phyloP scores from a whole-genome alignment of 345 rosid genomes.

The Salix brachista region DNA sequence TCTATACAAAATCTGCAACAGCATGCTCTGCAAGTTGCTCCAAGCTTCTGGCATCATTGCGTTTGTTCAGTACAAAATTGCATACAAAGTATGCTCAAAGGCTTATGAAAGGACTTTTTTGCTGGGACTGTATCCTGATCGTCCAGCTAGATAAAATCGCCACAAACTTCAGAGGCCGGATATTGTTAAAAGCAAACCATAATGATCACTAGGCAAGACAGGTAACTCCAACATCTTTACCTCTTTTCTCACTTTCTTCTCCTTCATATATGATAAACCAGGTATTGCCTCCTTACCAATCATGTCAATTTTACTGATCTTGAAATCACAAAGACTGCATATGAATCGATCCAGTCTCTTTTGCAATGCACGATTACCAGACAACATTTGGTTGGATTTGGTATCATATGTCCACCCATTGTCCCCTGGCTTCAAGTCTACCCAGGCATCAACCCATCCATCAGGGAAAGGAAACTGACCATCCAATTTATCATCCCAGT shows the following conservation, averaged over 20 bases:
- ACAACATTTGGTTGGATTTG: conserved; percentile 80
- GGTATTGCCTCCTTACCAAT: conserved; percentile 85
- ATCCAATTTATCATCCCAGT: conserved; percentile 90
- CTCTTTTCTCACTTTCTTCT: conserved; percentile 70
- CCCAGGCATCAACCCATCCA: conserved; percentile 85
- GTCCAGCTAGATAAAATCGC: neutral
- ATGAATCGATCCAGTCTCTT: conserved; percentile 79
- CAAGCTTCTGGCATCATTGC: neutral
- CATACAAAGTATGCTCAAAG: conserved; percentile 10
- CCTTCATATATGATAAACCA: conserved; percentile 59
- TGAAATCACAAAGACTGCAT: conserved; percentile 60
- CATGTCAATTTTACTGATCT: conserved; percentile 60
- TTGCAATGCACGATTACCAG: conserved; percentile 63
- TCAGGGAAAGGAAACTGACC: conserved; percentile 65
- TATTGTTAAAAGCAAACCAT: conserved; percentile 79
- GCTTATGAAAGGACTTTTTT: neutral
- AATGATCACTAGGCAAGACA: conserved; percentile 93
- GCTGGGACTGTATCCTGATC: neutral
- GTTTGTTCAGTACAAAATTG: conserved; percentile 19
- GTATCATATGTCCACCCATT: conserved; percentile 88
- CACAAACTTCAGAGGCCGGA: conserved; percentile 19
- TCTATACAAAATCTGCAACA: conserved; percentile 4
- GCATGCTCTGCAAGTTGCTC: conserved; percentile 3
- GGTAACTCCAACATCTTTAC: conserved; percentile 65
- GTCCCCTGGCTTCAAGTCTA: conserved; percentile 62